Evolutionary conservation across 2,329 filamentous ascomycete genomes (phyloP).

Genomic region (Arthroderma sp.): DNA sequence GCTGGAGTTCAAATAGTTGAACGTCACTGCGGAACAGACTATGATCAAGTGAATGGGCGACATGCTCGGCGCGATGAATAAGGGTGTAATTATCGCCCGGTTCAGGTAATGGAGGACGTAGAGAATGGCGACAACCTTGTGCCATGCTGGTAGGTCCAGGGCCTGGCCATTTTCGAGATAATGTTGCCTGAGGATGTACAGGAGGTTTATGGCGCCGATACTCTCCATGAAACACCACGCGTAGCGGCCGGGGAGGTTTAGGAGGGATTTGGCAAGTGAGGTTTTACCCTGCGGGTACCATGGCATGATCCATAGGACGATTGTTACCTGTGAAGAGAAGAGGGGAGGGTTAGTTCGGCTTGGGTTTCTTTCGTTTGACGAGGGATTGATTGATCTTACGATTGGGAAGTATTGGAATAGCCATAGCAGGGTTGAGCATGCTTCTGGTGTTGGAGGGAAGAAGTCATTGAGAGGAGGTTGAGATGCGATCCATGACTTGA

Average conservation of each 20-base stretch:
- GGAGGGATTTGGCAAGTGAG: conserved; percentile 48
- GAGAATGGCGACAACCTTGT: conserved; percentile 24
- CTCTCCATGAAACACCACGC: conserved; percentile 85
- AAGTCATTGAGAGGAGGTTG: conserved; percentile 16
- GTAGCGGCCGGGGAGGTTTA: conserved; percentile 80
- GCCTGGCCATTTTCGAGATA: conserved; percentile 11
- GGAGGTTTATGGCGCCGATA: conserved; percentile 59
- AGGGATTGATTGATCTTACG: conserved; percentile 28
- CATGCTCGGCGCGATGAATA: conserved; percentile 77
- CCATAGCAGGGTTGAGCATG: conserved; percentile 23
- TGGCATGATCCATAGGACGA: conserved; percentile 59
- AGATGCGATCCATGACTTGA: conserved; percentile 15
- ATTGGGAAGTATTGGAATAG: conserved; percentile 32
- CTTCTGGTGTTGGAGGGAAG: conserved; percentile 24
- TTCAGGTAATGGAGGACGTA: conserved; percentile 79
- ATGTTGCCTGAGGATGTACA: conserved; percentile 62
- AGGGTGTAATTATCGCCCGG: conserved; percentile 69
- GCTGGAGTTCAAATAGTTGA: conserved; percentile 70
- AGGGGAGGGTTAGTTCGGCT: neutral
- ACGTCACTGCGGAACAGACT: conserved; percentile 49
- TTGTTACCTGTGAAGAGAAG: conserved; percentile 46
- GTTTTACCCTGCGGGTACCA: conserved; percentile 94
- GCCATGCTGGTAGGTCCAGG: conserved; percentile 23
- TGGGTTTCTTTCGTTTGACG: conserved; percentile 3
- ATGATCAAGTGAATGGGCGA: conserved; percentile 68